phyloP scores from a whole-genome alignment of 2,329 filamentous ascomycete genomes.

The Bipolaris sorokiniana region DNA sequence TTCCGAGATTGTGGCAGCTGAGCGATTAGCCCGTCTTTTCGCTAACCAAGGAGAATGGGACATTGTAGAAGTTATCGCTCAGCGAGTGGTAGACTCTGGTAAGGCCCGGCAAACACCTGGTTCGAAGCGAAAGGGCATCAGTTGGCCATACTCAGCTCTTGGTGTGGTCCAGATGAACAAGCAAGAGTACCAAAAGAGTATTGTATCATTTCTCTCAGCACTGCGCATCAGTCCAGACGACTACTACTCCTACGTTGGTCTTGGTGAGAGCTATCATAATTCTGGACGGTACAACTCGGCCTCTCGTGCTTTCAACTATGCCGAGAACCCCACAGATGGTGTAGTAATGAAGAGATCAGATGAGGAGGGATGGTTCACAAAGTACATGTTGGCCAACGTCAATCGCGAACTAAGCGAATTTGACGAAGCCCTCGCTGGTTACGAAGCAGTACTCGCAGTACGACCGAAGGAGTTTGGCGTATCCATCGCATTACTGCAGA shows the following conservation, averaged over 20 bases:
- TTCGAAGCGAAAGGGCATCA: slow-evolving; percentile 89
- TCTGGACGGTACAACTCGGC: slow-evolving; percentile 94
- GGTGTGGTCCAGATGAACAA: slow-evolving; percentile 95
- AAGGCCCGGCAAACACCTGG: slow-evolving; percentile 89
- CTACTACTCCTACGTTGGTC: slow-evolving; percentile 94
- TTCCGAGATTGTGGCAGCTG: slow-evolving; percentile 83
- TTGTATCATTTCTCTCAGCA: slow-evolving; percentile 90
- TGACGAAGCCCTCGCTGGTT: slow-evolving; percentile 79
- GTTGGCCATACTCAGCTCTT: slow-evolving; percentile 93
- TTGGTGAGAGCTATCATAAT: slow-evolving; percentile 97
- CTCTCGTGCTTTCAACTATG: slow-evolving; percentile 86
- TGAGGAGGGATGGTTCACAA: slow-evolving; percentile 91
- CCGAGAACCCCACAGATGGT: slow-evolving; percentile 73
- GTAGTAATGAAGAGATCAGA: slow-evolving; percentile 58
- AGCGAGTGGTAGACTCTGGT: slow-evolving; percentile 91
- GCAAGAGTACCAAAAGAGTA: slow-evolving; percentile 85
- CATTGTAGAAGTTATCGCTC: slow-evolving; percentile 88
- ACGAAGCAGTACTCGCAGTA: slow-evolving; percentile 72
- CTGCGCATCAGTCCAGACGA: slow-evolving; percentile 82
- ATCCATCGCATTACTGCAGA: slow-evolving; percentile 84
- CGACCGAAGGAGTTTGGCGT: slow-evolving; percentile 83
- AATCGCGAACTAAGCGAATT: slow-evolving; percentile 91
- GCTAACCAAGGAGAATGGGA: slow-evolving; percentile 95
- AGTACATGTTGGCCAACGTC: slow-evolving; percentile 96
- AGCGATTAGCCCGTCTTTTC: slow-evolving; percentile 83